phyloP scores from a whole-genome alignment of 2,329 filamentous ascomycete genomes.

The Tricladium varicosporioides region DNA sequence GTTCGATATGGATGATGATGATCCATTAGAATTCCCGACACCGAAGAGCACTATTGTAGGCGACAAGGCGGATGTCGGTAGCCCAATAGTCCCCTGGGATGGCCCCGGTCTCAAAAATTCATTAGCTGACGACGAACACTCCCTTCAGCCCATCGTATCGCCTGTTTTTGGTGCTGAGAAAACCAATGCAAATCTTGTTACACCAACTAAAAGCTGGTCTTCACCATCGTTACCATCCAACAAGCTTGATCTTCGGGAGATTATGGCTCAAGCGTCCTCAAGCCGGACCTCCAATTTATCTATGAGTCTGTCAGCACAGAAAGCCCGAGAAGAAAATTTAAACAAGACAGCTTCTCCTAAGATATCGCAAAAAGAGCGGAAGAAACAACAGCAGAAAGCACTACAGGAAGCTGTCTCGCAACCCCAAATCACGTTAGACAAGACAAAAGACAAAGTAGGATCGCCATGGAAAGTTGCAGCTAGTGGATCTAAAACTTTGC shows the following conservation, averaged over 20 bases:
- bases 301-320: constrained; percentile 52
- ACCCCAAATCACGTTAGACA: constrained; percentile 46
- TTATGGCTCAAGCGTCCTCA: constrained; percentile 69
- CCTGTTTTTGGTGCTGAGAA: constrained; percentile 5
- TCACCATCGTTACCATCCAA: constrained; percentile 29
- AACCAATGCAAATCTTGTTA: not conserved
- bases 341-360: constrained; percentile 50
- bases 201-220: constrained; percentile 30
- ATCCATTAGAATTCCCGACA: constrained; percentile 12
- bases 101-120: constrained; percentile 7
- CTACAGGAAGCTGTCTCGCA: constrained; percentile 38
- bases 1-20: constrained; percentile 84
- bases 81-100: constrained; percentile 12
- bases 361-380: constrained; percentile 89
- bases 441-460: constrained; percentile 37
- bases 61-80: not conserved
- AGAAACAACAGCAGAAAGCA: constrained; percentile 68
- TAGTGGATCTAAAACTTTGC: constrained; percentile 45
- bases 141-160: not conserved
- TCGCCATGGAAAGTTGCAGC: constrained; percentile 67
- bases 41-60: not conserved
- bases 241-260: constrained; percentile 66
- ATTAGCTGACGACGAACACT: constrained; percentile 10
- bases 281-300: constrained; percentile 50
- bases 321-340: constrained; percentile 31